Base-by-base conservation (phyloP, 495 filamentous ascomycete species). In the Penicillium malachiteum region DNA sequence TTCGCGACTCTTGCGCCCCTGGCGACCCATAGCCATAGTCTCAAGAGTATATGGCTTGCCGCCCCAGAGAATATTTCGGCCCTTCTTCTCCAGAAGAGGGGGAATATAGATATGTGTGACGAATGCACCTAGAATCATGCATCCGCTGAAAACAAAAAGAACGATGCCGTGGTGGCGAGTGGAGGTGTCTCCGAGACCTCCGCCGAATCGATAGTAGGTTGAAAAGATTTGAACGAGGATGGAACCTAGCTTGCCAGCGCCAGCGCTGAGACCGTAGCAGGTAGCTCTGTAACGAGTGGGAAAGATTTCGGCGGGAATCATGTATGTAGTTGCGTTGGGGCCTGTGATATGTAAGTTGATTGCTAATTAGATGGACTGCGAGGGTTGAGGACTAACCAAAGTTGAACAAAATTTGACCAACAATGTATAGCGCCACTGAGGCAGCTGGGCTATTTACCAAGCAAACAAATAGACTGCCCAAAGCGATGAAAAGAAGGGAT, bases 361-460 rank as follows among this genome's bases (percentile, higher is more conserved):
- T 37, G 38, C 21, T 13, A n/a, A 12, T 50, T 21, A 30, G 13
- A 37, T 3, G 12, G 16, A 42, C 10, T n/a, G n/a, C n/a, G n/a
- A 48, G 30, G 31, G 33, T 44, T 8, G 30, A 31, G 32, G 14
- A 57, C 52, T 30, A 65, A 67, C 84, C 84, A 26, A 87, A 76
- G 57, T 87, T 86, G 69, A 87, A 88, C n/a, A 87, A 57, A 0
- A 84, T 62, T 63, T 88, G 81, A 16, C 78, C 80, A 17, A 88
- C 41, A 18, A 82, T 75, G 55, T 86, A 87, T 2, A 89, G 59
- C 0, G 73, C 67, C 7, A 88, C 77, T 9, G 77, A 78, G 5
- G 75, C 64, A 0, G 74, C 68, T 44, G 81, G 73, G 12, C 58
- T 58, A 17, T 64, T 56, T 31, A 71, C 73, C 10, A 78, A 60